phyloP scores from a whole-genome alignment of 371 early-diverging fungal genomes.

The Rhizopus microsporus region DNA sequence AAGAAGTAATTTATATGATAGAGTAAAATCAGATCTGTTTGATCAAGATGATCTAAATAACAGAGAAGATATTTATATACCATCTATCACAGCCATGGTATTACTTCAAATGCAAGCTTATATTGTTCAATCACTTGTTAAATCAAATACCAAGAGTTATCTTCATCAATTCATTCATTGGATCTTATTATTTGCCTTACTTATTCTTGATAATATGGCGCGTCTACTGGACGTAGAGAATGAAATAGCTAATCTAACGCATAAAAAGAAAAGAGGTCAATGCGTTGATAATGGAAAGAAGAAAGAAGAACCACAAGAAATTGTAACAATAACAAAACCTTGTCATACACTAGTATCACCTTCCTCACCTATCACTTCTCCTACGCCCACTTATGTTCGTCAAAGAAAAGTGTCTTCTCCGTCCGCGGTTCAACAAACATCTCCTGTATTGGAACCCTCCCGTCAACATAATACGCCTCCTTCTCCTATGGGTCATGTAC shows the following conservation, averaged over 20 bases:
- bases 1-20: constrained; percentile 15
- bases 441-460: constrained; percentile 13
- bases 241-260: constrained; percentile 26
- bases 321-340: not conserved
- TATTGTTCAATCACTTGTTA: constrained; percentile 29
- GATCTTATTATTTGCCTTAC: constrained; percentile 22
- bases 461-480: not conserved
- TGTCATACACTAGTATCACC: constrained; percentile 8
- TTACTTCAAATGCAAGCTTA: constrained; percentile 38
- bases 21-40: constrained; percentile 18
- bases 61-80: constrained; percentile 5
- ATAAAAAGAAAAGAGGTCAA: not conserved
- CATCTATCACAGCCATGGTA: constrained; percentile 39
- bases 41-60: not conserved
- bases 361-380: constrained; percentile 9
- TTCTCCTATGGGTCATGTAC: constrained; percentile 2
- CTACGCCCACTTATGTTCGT: constrained; percentile 11
- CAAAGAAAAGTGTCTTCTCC: constrained; percentile 2
- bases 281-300: constrained; percentile 5
- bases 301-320: not conserved
- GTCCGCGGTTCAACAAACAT: constrained; percentile 2
- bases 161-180: constrained; percentile 28
- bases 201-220: constrained; percentile 36
- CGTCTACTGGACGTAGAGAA: constrained; percentile 30
- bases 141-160: constrained; percentile 7